Base-by-base conservation (phyloP, 768 basidiomycete species). In the Tephrocybe sp. region DNA sequence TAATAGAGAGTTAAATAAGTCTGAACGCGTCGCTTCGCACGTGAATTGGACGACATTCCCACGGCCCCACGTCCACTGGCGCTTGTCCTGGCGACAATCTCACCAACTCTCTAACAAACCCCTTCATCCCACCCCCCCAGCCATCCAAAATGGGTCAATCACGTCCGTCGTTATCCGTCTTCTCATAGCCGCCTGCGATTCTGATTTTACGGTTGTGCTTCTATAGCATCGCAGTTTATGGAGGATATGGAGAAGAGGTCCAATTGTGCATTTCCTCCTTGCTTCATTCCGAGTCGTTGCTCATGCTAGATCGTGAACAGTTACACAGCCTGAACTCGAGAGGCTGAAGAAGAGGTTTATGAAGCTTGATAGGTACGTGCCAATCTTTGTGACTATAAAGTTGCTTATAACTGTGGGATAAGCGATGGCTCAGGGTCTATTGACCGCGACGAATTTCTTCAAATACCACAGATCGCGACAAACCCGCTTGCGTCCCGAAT, bases 261-360 rank as follows among this genome's bases (percentile, higher is more conserved):
- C 66, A 99, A 99, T 70, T 99, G 97, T 99, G 60, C n/a, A n/a
- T n/a, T n/a, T n/a, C n/a, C n/a, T n/a, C n/a, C n/a, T n/a, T n/a
- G n/a, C n/a, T n/a, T n/a, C n/a, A n/a, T n/a, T n/a, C n/a, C n/a
- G n/a, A n/a, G n/a, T n/a, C n/a, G n/a, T n/a, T n/a, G n/a, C n/a
- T n/a, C n/a, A n/a, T n/a, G n/a, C n/a, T n/a, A n/a, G 27, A 44
- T 52, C 50, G 54, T 47, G 48, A 41, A 30, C 64, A 98, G 97
- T 99, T 86, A 98, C 92, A 16, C 89, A 88, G 41, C 80, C 85
- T 40, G 97, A 99, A 72, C 74, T 99, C 59, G 92, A 98, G 59
- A 82, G 97, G 46, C 78, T 98, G 60, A 97, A 97, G 82, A 98
- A 98, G 68, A 87, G 97, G 46, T 98, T 99, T 70, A 98, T 98